Conservation (phyloP, 768 basidiomycete genomes). For the Gloeopeniophorella convolvens region DNA sequence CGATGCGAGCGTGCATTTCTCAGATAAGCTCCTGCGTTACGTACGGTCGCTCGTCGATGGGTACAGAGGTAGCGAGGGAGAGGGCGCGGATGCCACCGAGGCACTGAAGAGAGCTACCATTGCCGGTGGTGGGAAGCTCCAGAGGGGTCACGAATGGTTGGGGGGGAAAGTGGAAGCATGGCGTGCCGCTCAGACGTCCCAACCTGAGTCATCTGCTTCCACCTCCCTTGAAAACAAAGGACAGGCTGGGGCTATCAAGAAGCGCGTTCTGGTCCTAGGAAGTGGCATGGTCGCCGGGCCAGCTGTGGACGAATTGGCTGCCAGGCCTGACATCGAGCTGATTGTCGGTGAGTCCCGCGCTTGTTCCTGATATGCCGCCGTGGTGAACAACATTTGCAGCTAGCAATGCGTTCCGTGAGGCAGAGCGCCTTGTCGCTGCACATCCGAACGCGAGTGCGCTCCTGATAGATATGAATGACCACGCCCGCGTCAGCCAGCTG, state of each 20-base stretch:
- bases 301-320: slow-evolving; percentile 67
- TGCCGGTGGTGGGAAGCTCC: slow-evolving; percentile 50
- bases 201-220: background rate
- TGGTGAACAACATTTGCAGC: slow-evolving; percentile 36
- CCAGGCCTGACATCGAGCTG: slow-evolving; percentile 56
- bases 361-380: background rate
- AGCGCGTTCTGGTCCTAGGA: slow-evolving; percentile 74
- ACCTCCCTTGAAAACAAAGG: too few relatives aligned
- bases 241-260: slow-evolving; percentile 32
- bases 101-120: slow-evolving; percentile 71
- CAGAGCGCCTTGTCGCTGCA: slow-evolving; percentile 38
- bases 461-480: slow-evolving; percentile 54
- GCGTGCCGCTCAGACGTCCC: slow-evolving; percentile 19
- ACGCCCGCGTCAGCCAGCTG: slow-evolving; percentile 39
- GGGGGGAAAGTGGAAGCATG: slow-evolving; percentile 42
- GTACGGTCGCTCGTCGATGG: slow-evolving; percentile 47
- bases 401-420: slow-evolving; percentile 63
- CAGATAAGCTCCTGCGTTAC: slow-evolving; percentile 58
- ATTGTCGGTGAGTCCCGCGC: slow-evolving; percentile 60
- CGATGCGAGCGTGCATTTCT: slow-evolving; percentile 79
- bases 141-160: slow-evolving; percentile 53
- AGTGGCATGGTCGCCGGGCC: slow-evolving; percentile 96
- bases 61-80: slow-evolving; percentile 26
- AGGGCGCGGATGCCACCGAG: slow-evolving; percentile 27
- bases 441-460: slow-evolving; percentile 49